A percentile compares a stretch with the other conserved stretches of the same genome.
Evolutionary conservation across 1,284 basidiomycete genomes (phyloP).

Genomic region (Peniophora sp.): DNA sequence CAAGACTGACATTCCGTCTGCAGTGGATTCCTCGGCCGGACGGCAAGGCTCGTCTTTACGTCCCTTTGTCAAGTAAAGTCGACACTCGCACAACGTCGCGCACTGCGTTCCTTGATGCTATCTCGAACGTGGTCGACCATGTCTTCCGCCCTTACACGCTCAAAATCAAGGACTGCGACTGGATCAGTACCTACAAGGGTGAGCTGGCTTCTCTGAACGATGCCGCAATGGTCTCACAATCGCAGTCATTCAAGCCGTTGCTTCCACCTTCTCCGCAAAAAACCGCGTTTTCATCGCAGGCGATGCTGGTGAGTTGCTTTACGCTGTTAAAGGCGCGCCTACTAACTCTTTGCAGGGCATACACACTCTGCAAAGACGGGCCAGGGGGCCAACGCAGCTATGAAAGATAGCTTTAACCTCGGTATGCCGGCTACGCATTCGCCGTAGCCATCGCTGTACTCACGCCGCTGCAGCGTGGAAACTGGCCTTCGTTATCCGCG

Average conservation of each 20-base stretch:
- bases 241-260: neutral
- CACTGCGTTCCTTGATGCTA: neutral
- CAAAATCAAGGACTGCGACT: constrained; percentile 1
- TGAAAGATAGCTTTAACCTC: neutral
- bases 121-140: neutral
- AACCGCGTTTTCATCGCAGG: constrained; percentile 1
- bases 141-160: constrained; percentile 5
- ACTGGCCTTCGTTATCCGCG: constrained; percentile 3
- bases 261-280: neutral
- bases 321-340: too few species aligned
- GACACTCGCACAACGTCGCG: neutral
- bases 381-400: neutral
- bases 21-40: constrained; percentile 1
- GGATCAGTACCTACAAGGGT: constrained; percentile 5
- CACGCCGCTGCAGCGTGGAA: constrained; percentile 6
- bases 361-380: neutral
- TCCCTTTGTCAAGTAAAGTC: neutral
- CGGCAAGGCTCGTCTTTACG: neutral
- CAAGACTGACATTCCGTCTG: neutral
- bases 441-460: too few species aligned
- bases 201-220: too few species aligned
- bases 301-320: neutral
- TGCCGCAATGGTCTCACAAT: neutral
- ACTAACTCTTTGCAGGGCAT: neutral
- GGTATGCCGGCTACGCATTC: too few species aligned